Evolutionary conservation across 2,329 filamentous ascomycete species (phyloP), one percentile per base, ranked within the genome.

Genomic region (Penicillium sp.): DNA sequence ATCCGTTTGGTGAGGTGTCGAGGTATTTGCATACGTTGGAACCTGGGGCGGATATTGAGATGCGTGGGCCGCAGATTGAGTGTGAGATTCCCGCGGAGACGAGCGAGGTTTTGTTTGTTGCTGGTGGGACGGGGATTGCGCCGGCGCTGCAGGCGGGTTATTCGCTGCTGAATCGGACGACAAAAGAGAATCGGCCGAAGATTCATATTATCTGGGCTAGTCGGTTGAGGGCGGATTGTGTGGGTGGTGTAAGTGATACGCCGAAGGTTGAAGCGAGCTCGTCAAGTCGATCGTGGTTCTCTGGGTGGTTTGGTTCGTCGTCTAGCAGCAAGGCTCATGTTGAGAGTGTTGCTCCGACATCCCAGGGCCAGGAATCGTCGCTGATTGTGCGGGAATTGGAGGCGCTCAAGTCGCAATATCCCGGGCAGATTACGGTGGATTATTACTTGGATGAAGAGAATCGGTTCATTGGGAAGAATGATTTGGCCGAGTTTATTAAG

Each of bases 61-160:
- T 97, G 45, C 86, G 95, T 45, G 94, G 95, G 0, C 93, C 94
- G 3, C 87, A 90, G 68, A 76, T 86, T 0, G 92, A 94, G 51
- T 91, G 89, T 64, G 76, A 81, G 24, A 76, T 90, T 7, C 84
- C 86, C 75, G 84, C 70, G 5, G 76, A 84, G 59, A 82, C 86
- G 28, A 76, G 80, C 54, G 81, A 85, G 62, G 83, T 97, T 2
- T 81, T 97, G 1, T 97, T 98, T 72, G 80, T 98, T 24, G 95
- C 93, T 1, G 95, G 93, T 1, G 95, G 95, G 0, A 99, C 95
- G 0, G 94, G 95, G 0, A 91, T 99, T 69, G 93, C 92, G 17
- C 92, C 94, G 0, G 95, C 93, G 8, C 79, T 98, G 76, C 94
- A 98, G 78, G 86, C 90, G 44, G 91, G 89, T 1, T 80, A 88